A percentile compares a stretch with the other conserved stretches of the same genome.
These are phyloP conservation scores for Candida boidinii DNA, from an alignment of 805 yeast species.

Conservation along the genomic window DNA sequence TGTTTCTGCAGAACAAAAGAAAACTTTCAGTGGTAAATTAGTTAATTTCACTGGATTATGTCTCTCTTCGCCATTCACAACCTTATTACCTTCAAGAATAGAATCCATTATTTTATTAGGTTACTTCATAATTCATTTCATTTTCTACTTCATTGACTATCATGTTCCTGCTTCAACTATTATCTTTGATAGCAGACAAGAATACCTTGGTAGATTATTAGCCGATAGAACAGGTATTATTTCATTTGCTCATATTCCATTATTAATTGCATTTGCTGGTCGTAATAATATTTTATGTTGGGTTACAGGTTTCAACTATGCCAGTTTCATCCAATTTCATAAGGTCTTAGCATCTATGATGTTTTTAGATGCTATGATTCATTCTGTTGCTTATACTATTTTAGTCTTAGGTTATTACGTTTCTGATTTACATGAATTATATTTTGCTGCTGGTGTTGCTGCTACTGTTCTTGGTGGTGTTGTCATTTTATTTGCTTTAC, in stretches of 20 bases:
- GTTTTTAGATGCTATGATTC: constrained; percentile 30
- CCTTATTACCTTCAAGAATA: constrained; percentile 23
- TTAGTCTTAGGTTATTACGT: constrained; percentile 5
- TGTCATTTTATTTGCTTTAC: constrained; percentile 40
- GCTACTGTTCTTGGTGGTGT: constrained; percentile 34
- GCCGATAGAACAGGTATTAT: constrained; percentile 31
- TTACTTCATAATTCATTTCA: constrained; percentile 16
- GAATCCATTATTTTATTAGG: constrained; percentile 22
- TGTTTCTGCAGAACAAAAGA: too few species aligned
- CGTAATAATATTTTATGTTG: constrained; percentile 35
- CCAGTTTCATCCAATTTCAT: constrained; percentile 47
- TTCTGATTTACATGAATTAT: constrained; percentile 4
- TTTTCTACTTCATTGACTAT: constrained; percentile 12
- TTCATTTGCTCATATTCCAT: constrained; percentile 32
- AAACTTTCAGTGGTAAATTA: too few species aligned
- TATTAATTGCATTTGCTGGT: constrained; percentile 38
- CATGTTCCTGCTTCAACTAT: constrained; percentile 6
- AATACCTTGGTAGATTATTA: constrained; percentile 21
- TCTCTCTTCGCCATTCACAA: too few species aligned
- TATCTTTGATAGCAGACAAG: constrained; percentile 23
- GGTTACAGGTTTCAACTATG: constrained; percentile 34
- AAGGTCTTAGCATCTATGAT: constrained; percentile 54
- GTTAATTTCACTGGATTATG: too few species aligned
- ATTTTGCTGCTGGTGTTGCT: constrained; percentile 25
- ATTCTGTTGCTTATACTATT: constrained; percentile 27